A percentile compares a stretch with the other conserved stretches of the same genome.
Evolutionary conservation across 2,329 filamentous ascomycete species (phyloP).

Genomic region (Pyrenophora tritici-repentis): DNA sequence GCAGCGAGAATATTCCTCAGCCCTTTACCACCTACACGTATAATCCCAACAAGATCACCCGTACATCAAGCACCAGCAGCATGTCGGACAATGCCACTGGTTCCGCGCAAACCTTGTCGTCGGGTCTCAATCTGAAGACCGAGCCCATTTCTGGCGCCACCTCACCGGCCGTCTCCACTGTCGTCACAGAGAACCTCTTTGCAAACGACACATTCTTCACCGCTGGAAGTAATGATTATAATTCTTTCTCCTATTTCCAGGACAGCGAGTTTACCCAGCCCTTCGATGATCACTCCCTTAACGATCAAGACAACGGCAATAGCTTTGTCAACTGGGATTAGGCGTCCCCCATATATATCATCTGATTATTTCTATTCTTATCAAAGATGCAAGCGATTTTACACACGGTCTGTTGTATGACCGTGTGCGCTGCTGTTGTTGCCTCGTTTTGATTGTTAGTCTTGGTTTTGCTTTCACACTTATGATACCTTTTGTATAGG

Average conservation of each 20-base stretch:
- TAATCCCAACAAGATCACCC: constrained; percentile 50
- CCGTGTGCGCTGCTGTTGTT: neutral
- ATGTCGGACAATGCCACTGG: constrained; percentile 44
- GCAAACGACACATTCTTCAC: constrained; percentile 23
- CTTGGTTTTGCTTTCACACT: constrained; percentile 11
- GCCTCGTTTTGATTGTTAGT: neutral
- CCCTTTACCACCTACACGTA: constrained; percentile 52
- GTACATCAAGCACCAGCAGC: constrained; percentile 9
- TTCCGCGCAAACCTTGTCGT: constrained; percentile 49
- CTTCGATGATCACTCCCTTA: constrained; percentile 23
- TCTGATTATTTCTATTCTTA: neutral
- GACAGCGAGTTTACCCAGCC: constrained; percentile 18
- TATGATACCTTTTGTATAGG: constrained; percentile 16
- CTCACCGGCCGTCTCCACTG: constrained; percentile 25
- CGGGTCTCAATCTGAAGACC: constrained; percentile 35
- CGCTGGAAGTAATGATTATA: constrained; percentile 28
- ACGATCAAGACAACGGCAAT: constrained; percentile 26
- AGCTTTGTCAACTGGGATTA: constrained; percentile 36
- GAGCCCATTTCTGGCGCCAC: constrained; percentile 16
- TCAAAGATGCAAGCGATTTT: too few species aligned
- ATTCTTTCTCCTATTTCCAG: constrained; percentile 31
- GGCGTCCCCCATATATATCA: neutral
- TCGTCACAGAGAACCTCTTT: constrained; percentile 30
- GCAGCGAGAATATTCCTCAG: constrained; percentile 49
- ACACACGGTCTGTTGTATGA: too few species aligned